Evolutionary conservation across 2,329 filamentous ascomycete species (phyloP), one percentile per base, ranked within the genome.

Genomic region (Didymella sp.): DNA sequence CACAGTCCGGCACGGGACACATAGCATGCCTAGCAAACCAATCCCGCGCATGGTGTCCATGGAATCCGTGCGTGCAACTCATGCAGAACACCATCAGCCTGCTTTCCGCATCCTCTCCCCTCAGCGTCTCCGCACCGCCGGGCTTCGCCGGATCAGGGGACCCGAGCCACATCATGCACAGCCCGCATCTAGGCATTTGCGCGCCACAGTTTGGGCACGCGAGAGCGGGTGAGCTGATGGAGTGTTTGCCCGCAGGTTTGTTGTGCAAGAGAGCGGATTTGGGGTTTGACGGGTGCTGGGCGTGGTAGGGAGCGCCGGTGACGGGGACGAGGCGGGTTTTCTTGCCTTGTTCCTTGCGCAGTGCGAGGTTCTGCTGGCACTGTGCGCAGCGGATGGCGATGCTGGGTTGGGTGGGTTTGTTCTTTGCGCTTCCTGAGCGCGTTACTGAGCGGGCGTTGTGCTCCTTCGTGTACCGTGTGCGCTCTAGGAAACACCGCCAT

Each of bases 401-500:
- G 75, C 91, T 89, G 2, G 85, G 85, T 0, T 73, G 66, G 0
- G 88, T 83, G 1, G 87, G 84, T 55, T 85, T 86, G 62, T 90
- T 82, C 7, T 85, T 83, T n/a, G 85, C 85, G 7, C 78, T 75
- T 37, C 88, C 89, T 50, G 87, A 83, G 50, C 85, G 84, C 55
- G 87, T 85, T 63, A 80, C 77, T 43, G 88, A 89, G 63, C 84
- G 84, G 61, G 87, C 86, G 22, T 88, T 91, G 69, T 90, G 89
- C 71, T 90, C 87, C 58, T 90, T 89, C 64, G 91, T 88, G 76
- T 92, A 94, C 67, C 88, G 89, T 51, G 89, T 89, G 43, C 90
- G 86, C 63, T 90, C 84, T 60, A 89, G 86, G 77, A 91, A 93
- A 52, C 85, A 78, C 51, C 84, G 83, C 85, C 85, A 88, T 82